Base-by-base conservation (phyloP, 371 early-diverging fungal species). In the Haplosporangium sp. region DNA sequence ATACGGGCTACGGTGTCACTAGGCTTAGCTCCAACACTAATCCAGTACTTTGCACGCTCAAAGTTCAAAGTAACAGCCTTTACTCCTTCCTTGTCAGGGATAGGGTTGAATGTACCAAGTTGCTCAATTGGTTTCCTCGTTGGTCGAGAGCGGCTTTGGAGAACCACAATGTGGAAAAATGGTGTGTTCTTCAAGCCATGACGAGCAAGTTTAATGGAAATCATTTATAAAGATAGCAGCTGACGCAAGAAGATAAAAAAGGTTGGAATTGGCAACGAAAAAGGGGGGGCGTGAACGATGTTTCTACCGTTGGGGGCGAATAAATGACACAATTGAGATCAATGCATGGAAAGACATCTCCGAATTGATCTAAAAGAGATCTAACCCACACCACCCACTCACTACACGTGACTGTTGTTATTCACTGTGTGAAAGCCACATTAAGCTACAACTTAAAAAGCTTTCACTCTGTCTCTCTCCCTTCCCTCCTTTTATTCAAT, bases 11-110 rank as follows among this genome's bases (percentile, higher is more conserved):
- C 98, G 13, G 93, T 86, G 40, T 94, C 95, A 15, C 93, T 87
- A 8, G 98, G 97, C 86, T 97, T 96, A 13, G 98, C 99, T 39
- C 98, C 98, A 13, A 94, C 95, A 13, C 94, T 92, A 65, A 99
- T 86, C 99, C 99, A 99, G 85, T 98, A 96, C 84, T 97, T 96
- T 74, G 94, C 93, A 58, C 98, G 92, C 62, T 94, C 95, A 78
- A 93, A 89, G 82, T 97, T 92, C 63, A 98, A 86, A 42, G 92
- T 91, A 70, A 98, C 85, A 67, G 94, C 90, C 84, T 98, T 98
- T 74, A 90, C 84, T 67, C 93, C 93, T 15, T 90, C 76, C 27
- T 71, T 74, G 75, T 92, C 89, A 37, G 98, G 95, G 66, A 94
- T 86, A 40, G 98, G 97, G 83, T 94, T 93, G 86, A 93, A 99